Evolutionary conservation across 441 rosid genomes (phyloP).

Genomic region (Adansonia grandidieri): DNA sequence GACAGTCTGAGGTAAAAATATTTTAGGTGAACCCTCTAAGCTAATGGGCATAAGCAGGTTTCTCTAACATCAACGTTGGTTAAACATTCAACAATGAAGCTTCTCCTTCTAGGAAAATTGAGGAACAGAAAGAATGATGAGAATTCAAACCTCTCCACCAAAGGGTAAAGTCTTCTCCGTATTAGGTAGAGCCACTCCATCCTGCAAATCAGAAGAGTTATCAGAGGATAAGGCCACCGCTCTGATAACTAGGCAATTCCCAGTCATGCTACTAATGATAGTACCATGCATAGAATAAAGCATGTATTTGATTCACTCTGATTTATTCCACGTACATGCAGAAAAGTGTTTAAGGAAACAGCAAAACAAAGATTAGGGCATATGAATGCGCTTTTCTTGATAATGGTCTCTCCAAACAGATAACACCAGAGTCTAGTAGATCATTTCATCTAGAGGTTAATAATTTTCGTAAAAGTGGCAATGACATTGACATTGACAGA

Average conservation of each 20-base stretch:
- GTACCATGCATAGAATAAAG: not conserved
- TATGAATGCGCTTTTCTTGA: not conserved
- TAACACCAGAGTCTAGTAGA: not conserved
- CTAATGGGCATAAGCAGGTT: constrained; percentile 5
- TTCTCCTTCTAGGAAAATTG: not conserved
- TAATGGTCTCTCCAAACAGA: not conserved
- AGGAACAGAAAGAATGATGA: constrained; percentile 21
- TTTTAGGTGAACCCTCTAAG: not conserved
- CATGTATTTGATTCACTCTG: not conserved
- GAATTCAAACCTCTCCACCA: constrained; percentile 86
- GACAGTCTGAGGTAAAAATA: too few relatives aligned
- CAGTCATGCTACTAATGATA: constrained; percentile 16
- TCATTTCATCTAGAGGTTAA: not conserved
- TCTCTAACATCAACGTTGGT: not conserved
- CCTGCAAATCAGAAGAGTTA: constrained; percentile 55
- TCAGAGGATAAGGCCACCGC: too few relatives aligned
- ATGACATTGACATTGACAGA: not conserved
- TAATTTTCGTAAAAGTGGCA: not conserved
- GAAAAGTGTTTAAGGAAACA: not conserved
- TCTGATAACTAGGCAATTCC: too few relatives aligned
- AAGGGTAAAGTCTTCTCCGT: constrained; percentile 92
- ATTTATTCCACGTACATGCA: not conserved
- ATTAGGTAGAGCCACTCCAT: constrained; percentile 92
- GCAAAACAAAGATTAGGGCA: not conserved
- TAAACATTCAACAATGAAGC: not conserved